Conservation (phyloP, 768 basidiomycete species). For the Mycena venus region DNA sequence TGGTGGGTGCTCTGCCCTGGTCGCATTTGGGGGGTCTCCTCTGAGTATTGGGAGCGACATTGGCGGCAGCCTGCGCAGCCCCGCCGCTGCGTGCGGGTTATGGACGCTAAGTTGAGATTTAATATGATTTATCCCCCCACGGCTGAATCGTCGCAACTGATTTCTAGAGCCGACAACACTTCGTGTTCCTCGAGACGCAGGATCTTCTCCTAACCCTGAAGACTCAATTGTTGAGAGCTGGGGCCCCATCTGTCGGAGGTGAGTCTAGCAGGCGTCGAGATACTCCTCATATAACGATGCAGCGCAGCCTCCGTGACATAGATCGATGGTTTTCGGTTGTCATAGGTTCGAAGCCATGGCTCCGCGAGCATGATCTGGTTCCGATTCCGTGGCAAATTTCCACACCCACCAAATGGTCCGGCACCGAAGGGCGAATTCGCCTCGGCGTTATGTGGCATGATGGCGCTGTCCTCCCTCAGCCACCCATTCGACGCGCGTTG, state of each 20-base stretch:
- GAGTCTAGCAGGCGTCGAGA: constrained; percentile 7
- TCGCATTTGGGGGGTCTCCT: constrained; percentile 60
- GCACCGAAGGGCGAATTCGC: constrained; percentile 44
- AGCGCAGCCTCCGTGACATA: constrained; percentile 47
- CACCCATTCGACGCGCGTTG: constrained; percentile 58
- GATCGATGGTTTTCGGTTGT: constrained; percentile 47
- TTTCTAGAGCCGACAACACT: constrained; percentile 31
- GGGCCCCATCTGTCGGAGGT: constrained; percentile 68
- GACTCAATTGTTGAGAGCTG: constrained; percentile 66
- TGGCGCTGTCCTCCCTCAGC: constrained; percentile 51
- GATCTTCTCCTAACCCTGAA: constrained; percentile 56
- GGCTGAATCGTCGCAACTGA: not conserved
- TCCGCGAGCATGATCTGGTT: constrained; percentile 50
- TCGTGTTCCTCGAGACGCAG: constrained; percentile 64
- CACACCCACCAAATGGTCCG: constrained; percentile 31
- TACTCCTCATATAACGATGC: constrained; percentile 36
- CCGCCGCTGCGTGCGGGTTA: constrained; percentile 40
- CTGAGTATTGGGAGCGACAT: constrained; percentile 59
- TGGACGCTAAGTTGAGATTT: constrained; percentile 30
- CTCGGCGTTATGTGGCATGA: constrained; percentile 52
- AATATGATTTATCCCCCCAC: no score
- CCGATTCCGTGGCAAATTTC: constrained; percentile 42
- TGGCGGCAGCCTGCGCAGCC: constrained; percentile 51
- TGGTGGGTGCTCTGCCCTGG: constrained; percentile 64
- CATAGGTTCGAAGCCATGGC: constrained; percentile 55